A percentile compares a stretch with the other conserved stretches of the same genome.
Conservation (phyloP, 1,284 basidiomycete species). For the Sporisorium sorghi region DNA sequence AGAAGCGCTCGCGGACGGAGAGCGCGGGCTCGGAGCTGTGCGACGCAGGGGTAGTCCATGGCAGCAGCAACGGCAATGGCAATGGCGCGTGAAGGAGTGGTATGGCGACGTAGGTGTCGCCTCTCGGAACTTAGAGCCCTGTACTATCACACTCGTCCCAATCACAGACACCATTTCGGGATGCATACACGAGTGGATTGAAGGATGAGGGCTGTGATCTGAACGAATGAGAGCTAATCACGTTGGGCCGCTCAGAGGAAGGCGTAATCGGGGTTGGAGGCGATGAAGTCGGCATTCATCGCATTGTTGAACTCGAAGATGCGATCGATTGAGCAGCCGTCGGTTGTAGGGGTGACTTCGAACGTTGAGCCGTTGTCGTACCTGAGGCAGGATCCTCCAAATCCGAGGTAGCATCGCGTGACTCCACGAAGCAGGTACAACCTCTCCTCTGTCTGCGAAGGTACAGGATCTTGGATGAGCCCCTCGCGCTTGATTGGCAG, state of each 20-base stretch:
- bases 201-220: neutral
- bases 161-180: neutral
- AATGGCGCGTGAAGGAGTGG: neutral
- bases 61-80: no score
- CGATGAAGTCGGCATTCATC: neutral
- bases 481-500: no score
- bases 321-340: neutral
- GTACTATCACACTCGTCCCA: neutral
- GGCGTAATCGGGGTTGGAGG: no score
- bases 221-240: no score
- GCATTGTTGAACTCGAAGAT: neutral
- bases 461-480: no score
- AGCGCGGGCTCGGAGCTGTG: slow-evolving; percentile 18
- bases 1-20: slow-evolving; percentile 33
- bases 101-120: neutral
- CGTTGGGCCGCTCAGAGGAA: no score
- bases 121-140: neutral
- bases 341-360: neutral
- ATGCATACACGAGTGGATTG: neutral
- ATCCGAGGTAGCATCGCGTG: no score
- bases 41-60: slow-evolving; percentile 6
- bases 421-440: no score
- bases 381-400: no score
- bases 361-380: neutral
- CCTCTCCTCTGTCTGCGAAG: no score